Percentiles rank a stretch among this genome's conserved stretches.
These are phyloP conservation scores for Bryoglossum gracile DNA, from an alignment of 495 filamentous ascomycete species.

Conservation along the genomic window DNA sequence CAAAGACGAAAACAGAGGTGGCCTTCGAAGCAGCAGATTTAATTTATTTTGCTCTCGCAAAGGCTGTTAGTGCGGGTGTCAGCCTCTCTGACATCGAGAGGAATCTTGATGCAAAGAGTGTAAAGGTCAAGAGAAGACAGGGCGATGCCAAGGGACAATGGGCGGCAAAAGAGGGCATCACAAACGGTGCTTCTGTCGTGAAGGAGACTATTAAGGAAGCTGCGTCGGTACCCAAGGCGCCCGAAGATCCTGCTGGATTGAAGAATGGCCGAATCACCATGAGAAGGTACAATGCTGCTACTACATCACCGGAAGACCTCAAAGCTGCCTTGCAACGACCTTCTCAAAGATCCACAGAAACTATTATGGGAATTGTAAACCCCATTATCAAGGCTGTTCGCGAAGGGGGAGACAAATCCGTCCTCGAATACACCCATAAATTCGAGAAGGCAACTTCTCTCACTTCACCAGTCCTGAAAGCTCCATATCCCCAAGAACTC, in stretches of 20 bases:
- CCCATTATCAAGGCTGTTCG: conserved; percentile 87
- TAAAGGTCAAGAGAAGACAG: conserved; percentile 84
- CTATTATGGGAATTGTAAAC: conserved; percentile 79
- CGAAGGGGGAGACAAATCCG: conserved; percentile 71
- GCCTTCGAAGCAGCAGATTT: conserved; percentile 93
- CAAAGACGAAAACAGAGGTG: conserved; percentile 70
- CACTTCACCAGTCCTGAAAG: conserved; percentile 77
- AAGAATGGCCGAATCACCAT: conserved; percentile 67
- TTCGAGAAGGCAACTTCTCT: conserved; percentile 92
- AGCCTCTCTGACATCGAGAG: conserved; percentile 79
- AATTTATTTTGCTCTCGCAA: conserved; percentile 90
- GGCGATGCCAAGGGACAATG: conserved; percentile 90
- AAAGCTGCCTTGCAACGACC: conserved; percentile 70
- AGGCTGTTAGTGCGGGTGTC: conserved; percentile 76
- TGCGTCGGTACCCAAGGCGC: conserved; percentile 34
- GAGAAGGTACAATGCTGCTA: conserved; percentile 64
- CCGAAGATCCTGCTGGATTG: conserved; percentile 36
- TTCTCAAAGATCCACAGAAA: conserved; percentile 84
- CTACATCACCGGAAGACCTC: conserved; percentile 53
- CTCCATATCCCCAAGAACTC: conserved; percentile 74
- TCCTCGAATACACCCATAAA: conserved; percentile 90
- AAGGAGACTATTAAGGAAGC: conserved; percentile 37
- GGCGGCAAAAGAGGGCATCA: conserved; percentile 72
- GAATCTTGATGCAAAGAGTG: conserved; percentile 87
- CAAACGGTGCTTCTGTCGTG: conserved; percentile 22